Percentiles rank a stretch among this genome's conserved stretches.
Evolutionary conservation across 495 filamentous ascomycete genomes (phyloP).

Genomic region (Jackrogersella minutella): DNA sequence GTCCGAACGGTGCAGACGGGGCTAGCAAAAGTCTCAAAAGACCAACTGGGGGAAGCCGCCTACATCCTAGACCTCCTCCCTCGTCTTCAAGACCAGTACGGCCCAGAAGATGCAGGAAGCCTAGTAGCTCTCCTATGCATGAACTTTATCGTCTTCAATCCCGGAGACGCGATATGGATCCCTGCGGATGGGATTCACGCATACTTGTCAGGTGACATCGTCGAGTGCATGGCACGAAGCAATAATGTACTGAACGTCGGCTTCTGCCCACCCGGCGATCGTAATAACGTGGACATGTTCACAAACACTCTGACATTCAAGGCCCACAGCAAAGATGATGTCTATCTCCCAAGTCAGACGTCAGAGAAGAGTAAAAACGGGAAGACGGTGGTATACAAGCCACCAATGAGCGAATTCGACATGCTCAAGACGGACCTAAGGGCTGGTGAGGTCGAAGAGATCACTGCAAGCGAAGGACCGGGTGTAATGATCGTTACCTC

Average conservation of each 20-base stretch:
- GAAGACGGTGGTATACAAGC: conserved; percentile 68
- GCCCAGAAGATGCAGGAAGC: conserved; percentile 64
- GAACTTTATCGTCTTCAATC: conserved; percentile 74
- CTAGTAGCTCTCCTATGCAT: conserved; percentile 73
- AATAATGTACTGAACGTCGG: conserved; percentile 82
- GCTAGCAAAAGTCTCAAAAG: conserved; percentile 56
- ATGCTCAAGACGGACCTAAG: conserved; percentile 68
- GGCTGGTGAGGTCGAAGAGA: conserved; percentile 64
- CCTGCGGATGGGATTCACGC: conserved; percentile 83
- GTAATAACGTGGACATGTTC: conserved; percentile 71
- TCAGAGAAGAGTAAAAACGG: conserved; percentile 63
- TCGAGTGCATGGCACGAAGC: conserved; percentile 85
- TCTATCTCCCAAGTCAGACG: conserved; percentile 57
- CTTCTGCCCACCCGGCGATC: conserved; percentile 72
- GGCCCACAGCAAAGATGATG: conserved; percentile 64
- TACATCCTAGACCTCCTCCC: conserved; percentile 71
- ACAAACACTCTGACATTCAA: conserved; percentile 66
- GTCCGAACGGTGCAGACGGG: conserved; percentile 60
- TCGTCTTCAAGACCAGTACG: conserved; percentile 71
- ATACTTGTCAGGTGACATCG: conserved; percentile 79
- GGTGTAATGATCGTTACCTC: conserved; percentile 71
- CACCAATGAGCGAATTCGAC: conserved; percentile 77
- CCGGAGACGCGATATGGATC: conserved; percentile 75
- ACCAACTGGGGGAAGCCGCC: conserved; percentile 59
- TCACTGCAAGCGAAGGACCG: conserved; percentile 66